These are phyloP conservation scores for Lyophyllum semitale DNA, from an alignment of 768 basidiomycete genomes.

Conservation along the genomic window DNA sequence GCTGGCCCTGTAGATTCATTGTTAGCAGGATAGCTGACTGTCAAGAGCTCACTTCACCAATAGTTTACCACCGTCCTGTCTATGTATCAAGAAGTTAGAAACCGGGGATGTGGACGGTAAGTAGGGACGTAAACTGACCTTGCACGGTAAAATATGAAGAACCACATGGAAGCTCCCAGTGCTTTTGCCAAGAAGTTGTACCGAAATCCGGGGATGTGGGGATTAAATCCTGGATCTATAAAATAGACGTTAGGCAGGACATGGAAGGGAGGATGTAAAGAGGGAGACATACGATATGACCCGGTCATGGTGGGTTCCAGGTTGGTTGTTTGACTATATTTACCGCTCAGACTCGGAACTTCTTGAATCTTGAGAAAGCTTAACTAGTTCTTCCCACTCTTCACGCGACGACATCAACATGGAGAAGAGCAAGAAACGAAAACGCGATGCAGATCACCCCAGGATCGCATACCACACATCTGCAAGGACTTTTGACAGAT, in stretches of 20 bases:
- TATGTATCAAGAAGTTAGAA: conserved; percentile 25
- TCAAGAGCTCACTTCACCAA: conserved; percentile 42
- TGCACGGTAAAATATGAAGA: conserved; percentile 96
- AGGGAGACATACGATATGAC: conserved; percentile 32
- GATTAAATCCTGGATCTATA: conserved; percentile 79
- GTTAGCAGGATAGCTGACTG: not conserved
- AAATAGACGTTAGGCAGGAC: conserved; percentile 2
- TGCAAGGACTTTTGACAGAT: conserved; percentile 49
- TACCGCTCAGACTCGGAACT: too few species aligned
- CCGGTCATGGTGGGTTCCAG: conserved; percentile 41
- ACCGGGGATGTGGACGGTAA: not conserved
- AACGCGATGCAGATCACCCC: conserved; percentile 40
- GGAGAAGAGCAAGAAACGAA: conserved; percentile 43
- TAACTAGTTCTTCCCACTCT: conserved; percentile 1
- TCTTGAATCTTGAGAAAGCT: too few species aligned
- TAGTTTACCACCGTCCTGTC: conserved; percentile 77
- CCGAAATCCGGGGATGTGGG: conserved; percentile 78
- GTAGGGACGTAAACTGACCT: conserved; percentile 65
- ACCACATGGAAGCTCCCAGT: conserved; percentile 95
- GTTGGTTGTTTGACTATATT: conserved; percentile 36
- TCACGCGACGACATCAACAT: conserved; percentile 25
- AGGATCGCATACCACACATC: conserved; percentile 47
- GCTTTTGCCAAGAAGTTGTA: conserved; percentile 82
- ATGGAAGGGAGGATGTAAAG: conserved; percentile 1
- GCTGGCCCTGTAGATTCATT: conserved; percentile 45